These are phyloP conservation scores for Collybia sordida DNA, from an alignment of 768 basidiomycete genomes.

Conservation along the genomic window DNA sequence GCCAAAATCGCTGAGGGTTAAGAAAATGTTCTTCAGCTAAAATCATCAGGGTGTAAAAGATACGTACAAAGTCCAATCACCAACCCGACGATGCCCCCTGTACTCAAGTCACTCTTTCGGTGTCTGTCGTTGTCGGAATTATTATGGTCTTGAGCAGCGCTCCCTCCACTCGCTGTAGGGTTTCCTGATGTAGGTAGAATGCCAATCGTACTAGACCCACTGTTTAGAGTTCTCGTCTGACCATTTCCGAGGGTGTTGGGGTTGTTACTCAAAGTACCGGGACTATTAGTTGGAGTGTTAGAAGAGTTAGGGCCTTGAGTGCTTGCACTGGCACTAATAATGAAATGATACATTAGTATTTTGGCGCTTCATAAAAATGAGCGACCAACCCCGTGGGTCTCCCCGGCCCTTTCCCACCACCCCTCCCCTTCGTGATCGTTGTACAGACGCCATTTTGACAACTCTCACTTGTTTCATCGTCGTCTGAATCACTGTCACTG, in stretches of 20 bases:
- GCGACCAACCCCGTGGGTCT: background rate
- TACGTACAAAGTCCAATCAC: slow-evolving; percentile 16
- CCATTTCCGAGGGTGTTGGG: background rate
- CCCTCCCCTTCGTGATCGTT: slow-evolving; percentile 1
- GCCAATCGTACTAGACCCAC: background rate
- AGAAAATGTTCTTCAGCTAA: background rate
- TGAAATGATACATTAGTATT: background rate
- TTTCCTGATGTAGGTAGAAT: background rate
- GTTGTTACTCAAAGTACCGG: background rate
- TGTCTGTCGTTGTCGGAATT: background rate
- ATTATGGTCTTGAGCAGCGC: background rate
- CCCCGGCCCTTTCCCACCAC: background rate
- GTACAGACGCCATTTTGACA: slow-evolving; percentile 14
- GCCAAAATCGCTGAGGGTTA: slow-evolving; percentile 1
- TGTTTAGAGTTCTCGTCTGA: no score
- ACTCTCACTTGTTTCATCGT: slow-evolving; percentile 15
- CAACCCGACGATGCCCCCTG: slow-evolving; percentile 18
- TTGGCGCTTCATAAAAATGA: background rate
- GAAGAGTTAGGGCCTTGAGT: no score
- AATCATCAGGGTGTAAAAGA: background rate
- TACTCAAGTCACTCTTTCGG: slow-evolving; percentile 11
- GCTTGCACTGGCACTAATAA: no score
- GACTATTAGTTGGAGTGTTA: no score
- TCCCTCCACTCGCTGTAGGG: background rate
- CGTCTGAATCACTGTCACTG: slow-evolving; percentile 15